Percentiles rank a stretch among this genome's conserved stretches.
Evolutionary conservation across 805 yeast species (phyloP).

Genomic region (Wickerhamomyces bovis): DNA sequence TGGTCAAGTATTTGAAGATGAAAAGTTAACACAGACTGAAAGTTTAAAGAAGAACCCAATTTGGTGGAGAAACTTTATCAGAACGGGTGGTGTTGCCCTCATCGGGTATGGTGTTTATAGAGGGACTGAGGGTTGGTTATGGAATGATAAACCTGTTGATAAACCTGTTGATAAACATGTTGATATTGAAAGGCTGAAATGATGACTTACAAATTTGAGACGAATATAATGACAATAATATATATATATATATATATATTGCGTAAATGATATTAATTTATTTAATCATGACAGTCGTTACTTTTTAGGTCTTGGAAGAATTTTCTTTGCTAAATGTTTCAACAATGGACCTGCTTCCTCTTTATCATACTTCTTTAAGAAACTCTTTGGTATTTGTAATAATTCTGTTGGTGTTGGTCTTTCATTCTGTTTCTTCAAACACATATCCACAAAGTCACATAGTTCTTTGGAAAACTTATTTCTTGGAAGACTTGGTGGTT

Average conservation of each 20-base stretch:
- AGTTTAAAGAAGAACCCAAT: conserved; percentile 36
- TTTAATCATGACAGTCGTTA: not conserved
- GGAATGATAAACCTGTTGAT: conserved; percentile 27
- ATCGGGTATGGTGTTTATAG: conserved; percentile 54
- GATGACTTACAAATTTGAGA: not conserved
- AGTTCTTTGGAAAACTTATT: conserved; percentile 37
- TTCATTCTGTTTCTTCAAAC: conserved; percentile 61
- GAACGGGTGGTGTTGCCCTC: conserved; percentile 48
- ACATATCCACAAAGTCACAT: conserved; percentile 64
- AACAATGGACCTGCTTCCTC: conserved; percentile 30
- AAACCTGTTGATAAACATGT: not conserved
- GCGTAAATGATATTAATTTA: not conserved
- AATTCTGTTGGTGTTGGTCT: conserved; percentile 75
- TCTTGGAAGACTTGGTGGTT: conserved; percentile 67
- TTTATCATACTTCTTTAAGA: conserved; percentile 26
- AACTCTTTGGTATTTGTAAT: conserved; percentile 33
- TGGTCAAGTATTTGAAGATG: conserved; percentile 47
- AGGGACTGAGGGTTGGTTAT: conserved; percentile 57
- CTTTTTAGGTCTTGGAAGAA: conserved; percentile 10
- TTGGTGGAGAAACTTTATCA: conserved; percentile 58
- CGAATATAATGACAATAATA: not conserved
- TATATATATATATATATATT: no score
- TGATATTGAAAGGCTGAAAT: not conserved
- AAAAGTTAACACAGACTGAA: conserved; percentile 28
- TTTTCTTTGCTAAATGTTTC: conserved; percentile 36